Evolutionary conservation across 768 basidiomycete genomes (phyloP).

Genomic region (Leccinum imitatum): DNA sequence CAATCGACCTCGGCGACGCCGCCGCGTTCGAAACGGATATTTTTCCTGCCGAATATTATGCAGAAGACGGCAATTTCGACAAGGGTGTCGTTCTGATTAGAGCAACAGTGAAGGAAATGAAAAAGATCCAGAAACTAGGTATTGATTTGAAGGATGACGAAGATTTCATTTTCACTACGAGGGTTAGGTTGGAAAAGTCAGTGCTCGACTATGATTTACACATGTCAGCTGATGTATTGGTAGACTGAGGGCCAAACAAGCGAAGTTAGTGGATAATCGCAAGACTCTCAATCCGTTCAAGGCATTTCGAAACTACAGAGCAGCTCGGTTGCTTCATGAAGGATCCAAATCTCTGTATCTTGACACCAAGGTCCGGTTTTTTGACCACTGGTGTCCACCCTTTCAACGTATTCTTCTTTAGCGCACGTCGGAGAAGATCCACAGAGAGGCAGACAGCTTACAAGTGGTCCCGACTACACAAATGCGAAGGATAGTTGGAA

Average conservation of each 20-base stretch:
- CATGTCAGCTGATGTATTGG: background rate
- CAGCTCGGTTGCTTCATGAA: background rate
- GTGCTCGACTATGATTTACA: no score
- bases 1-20: background rate
- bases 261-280: background rate
- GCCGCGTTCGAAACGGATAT: background rate
- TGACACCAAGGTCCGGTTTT: background rate
- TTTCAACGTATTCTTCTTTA: background rate
- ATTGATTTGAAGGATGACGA: background rate
- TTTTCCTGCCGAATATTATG: background rate
- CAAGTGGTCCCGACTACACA: slow-evolving; percentile 6
- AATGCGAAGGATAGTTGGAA: background rate
- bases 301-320: background rate
- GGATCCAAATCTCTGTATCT: background rate
- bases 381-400: no score
- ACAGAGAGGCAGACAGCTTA: background rate
- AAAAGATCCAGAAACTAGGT: background rate
- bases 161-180: no score
- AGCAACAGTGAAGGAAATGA: slow-evolving; percentile 11
- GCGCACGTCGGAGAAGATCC: slow-evolving; percentile 10
- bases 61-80: background rate
- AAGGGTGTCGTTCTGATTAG: slow-evolving; percentile 3
- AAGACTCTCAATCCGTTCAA: slow-evolving; percentile 9
- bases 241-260: background rate
- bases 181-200: no score